Evolutionary conservation across 495 filamentous ascomycete species (phyloP).

Genomic region (Parathielavia hyrcaniae): DNA sequence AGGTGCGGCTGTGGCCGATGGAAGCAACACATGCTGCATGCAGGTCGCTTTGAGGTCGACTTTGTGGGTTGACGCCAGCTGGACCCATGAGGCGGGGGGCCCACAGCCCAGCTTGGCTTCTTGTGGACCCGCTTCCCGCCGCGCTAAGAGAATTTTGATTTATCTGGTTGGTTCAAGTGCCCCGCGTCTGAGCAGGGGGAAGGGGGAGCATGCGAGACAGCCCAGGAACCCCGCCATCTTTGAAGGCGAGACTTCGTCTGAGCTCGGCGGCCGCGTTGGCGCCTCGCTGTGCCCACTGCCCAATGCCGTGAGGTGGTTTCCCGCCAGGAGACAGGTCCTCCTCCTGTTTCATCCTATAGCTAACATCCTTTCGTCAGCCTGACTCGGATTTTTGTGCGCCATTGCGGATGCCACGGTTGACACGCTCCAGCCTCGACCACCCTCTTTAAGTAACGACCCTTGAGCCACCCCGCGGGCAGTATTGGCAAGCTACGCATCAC

Average conservation of each 20-base stretch:
- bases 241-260: background rate
- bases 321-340: background rate
- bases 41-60: background rate
- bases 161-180: background rate
- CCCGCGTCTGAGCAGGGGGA: slow-evolving; percentile 3
- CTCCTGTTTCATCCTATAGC: background rate
- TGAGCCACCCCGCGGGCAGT: background rate
- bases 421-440: slow-evolving; percentile 8
- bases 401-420: slow-evolving; percentile 15
- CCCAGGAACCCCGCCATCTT: background rate
- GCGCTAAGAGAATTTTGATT: background rate
- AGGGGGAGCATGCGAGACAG: background rate
- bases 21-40: background rate
- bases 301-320: slow-evolving; percentile 1
- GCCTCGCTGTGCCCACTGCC: background rate
- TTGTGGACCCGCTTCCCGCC: background rate
- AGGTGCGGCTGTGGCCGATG: background rate
- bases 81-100: background rate
- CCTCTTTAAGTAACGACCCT: slow-evolving; percentile 4
- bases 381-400: background rate
- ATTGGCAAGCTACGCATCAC: background rate
- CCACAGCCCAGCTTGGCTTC: background rate
- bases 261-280: background rate
- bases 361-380: background rate
- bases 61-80: background rate